phyloP scores from a whole-genome alignment of 1,284 basidiomycete species.

The Irpex sp. region DNA sequence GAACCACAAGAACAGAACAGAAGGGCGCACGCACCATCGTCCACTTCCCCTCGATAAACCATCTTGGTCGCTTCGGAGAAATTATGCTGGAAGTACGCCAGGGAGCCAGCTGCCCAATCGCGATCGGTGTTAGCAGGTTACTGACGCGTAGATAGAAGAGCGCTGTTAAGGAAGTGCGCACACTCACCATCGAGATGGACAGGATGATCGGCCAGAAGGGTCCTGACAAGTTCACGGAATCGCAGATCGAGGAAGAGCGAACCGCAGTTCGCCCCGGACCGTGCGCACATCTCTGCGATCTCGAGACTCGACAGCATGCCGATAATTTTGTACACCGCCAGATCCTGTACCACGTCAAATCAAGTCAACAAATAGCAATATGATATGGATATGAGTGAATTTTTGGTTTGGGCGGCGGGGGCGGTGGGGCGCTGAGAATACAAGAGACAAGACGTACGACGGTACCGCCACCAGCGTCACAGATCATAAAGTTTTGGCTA shows the following conservation, averaged over 20 bases:
- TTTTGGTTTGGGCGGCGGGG: neutral
- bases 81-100: slow-evolving; percentile 82
- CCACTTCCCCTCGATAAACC: slow-evolving; percentile 61
- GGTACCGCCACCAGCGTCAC: slow-evolving; percentile 80
- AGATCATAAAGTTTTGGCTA: slow-evolving; percentile 77
- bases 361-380: too few relatives aligned
- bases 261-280: slow-evolving; percentile 80
- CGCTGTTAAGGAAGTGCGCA: too few relatives aligned
- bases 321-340: slow-evolving; percentile 78
- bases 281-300: slow-evolving; percentile 81
- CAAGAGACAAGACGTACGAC: slow-evolving; percentile 40
- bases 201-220: slow-evolving; percentile 70
- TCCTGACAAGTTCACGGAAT: slow-evolving; percentile 73
- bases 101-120: slow-evolving; percentile 44
- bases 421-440: slow-evolving; percentile 3
- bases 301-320: slow-evolving; percentile 73
- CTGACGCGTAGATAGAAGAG: neutral
- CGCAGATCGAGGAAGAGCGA: slow-evolving; percentile 80
- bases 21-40: slow-evolving; percentile 53
- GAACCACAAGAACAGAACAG: slow-evolving; percentile 10
- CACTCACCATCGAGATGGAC: slow-evolving; percentile 59
- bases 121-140: neutral
- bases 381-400: too few relatives aligned
- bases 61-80: slow-evolving; percentile 86
- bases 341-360: slow-evolving; percentile 35